A percentile compares a stretch with the other conserved stretches of the same genome.
Conservation (phyloP, 306 rosid species). For the Gastrolobium bilobum region DNA sequence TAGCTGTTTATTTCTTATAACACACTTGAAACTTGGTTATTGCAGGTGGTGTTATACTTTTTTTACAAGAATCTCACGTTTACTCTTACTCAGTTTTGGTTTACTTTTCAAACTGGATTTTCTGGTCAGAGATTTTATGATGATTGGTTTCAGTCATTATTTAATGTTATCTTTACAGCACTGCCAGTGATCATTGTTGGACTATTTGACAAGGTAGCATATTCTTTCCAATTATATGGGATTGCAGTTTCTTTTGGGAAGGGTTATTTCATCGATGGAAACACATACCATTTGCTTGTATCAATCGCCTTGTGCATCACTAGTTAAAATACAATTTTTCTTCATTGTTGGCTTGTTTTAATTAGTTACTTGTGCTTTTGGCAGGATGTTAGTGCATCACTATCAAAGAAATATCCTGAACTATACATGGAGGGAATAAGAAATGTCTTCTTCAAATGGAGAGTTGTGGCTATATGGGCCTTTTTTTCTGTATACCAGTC, state of each 20-base stretch:
- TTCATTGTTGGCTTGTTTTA: constrained; percentile 40
- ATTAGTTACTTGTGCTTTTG: constrained; percentile 48
- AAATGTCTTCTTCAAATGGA: constrained; percentile 87
- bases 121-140: constrained; percentile 99
- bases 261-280: background rate
- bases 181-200: constrained; percentile 94
- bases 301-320: constrained; percentile 16
- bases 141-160: constrained; percentile 94
- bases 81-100: constrained; percentile 98
- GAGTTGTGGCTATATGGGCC: constrained; percentile 92
- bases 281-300: constrained; percentile 19
- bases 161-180: constrained; percentile 95
- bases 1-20: constrained; percentile 29
- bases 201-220: constrained; percentile 87
- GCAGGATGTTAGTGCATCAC: constrained; percentile 95
- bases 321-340: constrained; percentile 37
- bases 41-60: constrained; percentile 94
- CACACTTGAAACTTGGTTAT: constrained; percentile 39
- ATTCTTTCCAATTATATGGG: constrained; percentile 40
- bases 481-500: constrained; percentile 90
- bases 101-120: constrained; percentile 96
- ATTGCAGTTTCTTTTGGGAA: constrained; percentile 16
- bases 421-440: constrained; percentile 90
- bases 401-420: constrained; percentile 95
- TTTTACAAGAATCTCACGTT: constrained; percentile 98